phyloP scores from a whole-genome alignment of 768 basidiomycete species.

The Phaeotremella fagi region DNA sequence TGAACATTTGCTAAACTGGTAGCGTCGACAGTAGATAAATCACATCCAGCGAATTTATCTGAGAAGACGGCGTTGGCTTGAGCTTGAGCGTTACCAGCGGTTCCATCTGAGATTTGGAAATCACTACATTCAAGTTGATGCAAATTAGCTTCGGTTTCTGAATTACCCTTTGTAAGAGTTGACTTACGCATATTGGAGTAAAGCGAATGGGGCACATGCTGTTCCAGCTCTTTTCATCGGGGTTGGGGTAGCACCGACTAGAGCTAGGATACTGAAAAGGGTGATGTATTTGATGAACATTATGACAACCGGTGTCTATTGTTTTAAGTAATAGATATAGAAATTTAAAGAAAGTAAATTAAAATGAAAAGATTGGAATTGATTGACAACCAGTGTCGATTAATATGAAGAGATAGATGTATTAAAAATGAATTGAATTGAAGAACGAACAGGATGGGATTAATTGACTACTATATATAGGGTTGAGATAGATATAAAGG shows the following conservation, averaged over 20 bases:
- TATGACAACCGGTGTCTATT: neutral
- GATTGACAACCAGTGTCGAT: too few relatives aligned
- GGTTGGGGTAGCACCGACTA: slow-evolving; percentile 2
- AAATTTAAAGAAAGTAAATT: too few relatives aligned
- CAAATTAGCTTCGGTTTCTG: too few relatives aligned
- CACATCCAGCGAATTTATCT: slow-evolving; percentile 13
- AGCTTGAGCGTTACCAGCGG: slow-evolving; percentile 13
- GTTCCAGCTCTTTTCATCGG: neutral
- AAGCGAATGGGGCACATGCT: slow-evolving; percentile 9
- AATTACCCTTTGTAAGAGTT: too few relatives aligned
- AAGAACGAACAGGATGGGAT: too few relatives aligned
- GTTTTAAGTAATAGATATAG: neutral
- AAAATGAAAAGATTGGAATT: too few relatives aligned
- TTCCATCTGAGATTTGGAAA: slow-evolving; percentile 20
- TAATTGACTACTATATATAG: too few relatives aligned
- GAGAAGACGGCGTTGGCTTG: slow-evolving; percentile 21
- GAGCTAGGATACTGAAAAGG: slow-evolving; percentile 5
- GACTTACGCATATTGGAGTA: slow-evolving; percentile 14
- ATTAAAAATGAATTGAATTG: too few relatives aligned
- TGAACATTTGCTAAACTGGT: slow-evolving; percentile 10
- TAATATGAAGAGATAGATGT: too few relatives aligned
- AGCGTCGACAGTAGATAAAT: slow-evolving; percentile 14
- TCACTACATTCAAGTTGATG: slow-evolving; percentile 3
- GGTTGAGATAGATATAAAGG: too few relatives aligned
- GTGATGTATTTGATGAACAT: neutral